Conservation (phyloP, 805 yeast genomes). For the Priceomyces melissophilus region DNA sequence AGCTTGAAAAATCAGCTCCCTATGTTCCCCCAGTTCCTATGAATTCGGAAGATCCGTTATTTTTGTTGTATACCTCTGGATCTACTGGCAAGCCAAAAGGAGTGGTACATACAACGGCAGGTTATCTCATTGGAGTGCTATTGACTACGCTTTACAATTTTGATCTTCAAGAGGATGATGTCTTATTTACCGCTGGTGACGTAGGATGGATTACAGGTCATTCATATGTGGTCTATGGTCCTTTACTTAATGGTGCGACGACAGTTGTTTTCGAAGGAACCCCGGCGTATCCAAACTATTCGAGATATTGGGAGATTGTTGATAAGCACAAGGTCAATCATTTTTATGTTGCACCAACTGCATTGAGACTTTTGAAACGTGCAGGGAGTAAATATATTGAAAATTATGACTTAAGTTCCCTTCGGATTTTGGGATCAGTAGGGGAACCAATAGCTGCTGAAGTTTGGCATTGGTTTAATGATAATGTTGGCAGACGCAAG, state of each 20-base stretch:
- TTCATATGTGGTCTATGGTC: constrained; percentile 93
- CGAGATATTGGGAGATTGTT: constrained; percentile 95
- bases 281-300: constrained; percentile 93
- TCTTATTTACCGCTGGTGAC: constrained; percentile 95
- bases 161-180: constrained; percentile 86
- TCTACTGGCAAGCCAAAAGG: constrained; percentile 99
- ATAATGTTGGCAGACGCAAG: constrained; percentile 82
- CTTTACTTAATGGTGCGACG: constrained; percentile 80
- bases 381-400: constrained; percentile 85
- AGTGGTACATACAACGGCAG: constrained; percentile 92
- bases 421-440: constrained; percentile 92
- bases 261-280: constrained; percentile 95
- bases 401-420: constrained; percentile 76
- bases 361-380: constrained; percentile 81
- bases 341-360: constrained; percentile 98
- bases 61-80: constrained; percentile 94
- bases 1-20: constrained; percentile 71
- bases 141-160: constrained; percentile 90
- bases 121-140: constrained; percentile 89
- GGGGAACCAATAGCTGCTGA: constrained; percentile 99
- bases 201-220: constrained; percentile 99
- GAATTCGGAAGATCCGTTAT: constrained; percentile 89
- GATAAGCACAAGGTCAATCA: constrained; percentile 90
- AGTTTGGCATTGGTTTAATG: constrained; percentile 98
- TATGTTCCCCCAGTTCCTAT: constrained; percentile 87